A percentile compares a stretch with the other conserved stretches of the same genome.
These are phyloP conservation scores for Coriolopsis trogii DNA, from an alignment of 1,284 basidiomycete genomes.

Conservation along the genomic window DNA sequence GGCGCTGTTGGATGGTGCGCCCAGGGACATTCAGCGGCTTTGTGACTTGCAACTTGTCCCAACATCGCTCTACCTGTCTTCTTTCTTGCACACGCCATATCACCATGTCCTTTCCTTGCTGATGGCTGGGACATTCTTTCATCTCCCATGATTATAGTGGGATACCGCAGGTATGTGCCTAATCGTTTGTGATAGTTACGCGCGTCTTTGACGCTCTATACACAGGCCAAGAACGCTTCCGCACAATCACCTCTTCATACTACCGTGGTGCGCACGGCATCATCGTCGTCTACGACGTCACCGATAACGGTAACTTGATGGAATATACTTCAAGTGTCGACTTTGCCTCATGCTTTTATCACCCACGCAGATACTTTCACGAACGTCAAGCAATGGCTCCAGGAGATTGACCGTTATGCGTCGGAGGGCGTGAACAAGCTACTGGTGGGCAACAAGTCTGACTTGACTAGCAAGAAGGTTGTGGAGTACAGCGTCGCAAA, in stretches of 20 bases:
- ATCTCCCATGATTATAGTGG: conserved; percentile 61
- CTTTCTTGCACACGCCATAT: too few species aligned
- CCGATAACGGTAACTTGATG: conserved; percentile 86
- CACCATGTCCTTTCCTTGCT: too few species aligned
- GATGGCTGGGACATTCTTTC: background rate
- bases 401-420: conserved; percentile 99
- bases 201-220: conserved; percentile 7
- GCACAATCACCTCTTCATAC: conserved; percentile 97
- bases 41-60: too few species aligned
- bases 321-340: too few species aligned
- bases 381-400: conserved; percentile 99
- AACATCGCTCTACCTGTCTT: too few species aligned
- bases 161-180: conserved; percentile 81
- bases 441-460: conserved; percentile 97
- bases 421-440: conserved; percentile 99
- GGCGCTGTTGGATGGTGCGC: conserved; percentile 6
- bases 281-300: conserved; percentile 99
- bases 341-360: conserved; percentile 16
- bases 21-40: too few species aligned
- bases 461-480: conserved; percentile 97
- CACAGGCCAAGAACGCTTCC: conserved; percentile 92
- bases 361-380: conserved; percentile 82
- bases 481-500: conserved; percentile 98
- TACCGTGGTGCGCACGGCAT: conserved; percentile 97
- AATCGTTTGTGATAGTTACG: conserved; percentile 1